Evolutionary conservation across 257 asterid genomes (phyloP), one percentile per base, ranked within the genome.

Genomic region (Solanum etuberosum): DNA sequence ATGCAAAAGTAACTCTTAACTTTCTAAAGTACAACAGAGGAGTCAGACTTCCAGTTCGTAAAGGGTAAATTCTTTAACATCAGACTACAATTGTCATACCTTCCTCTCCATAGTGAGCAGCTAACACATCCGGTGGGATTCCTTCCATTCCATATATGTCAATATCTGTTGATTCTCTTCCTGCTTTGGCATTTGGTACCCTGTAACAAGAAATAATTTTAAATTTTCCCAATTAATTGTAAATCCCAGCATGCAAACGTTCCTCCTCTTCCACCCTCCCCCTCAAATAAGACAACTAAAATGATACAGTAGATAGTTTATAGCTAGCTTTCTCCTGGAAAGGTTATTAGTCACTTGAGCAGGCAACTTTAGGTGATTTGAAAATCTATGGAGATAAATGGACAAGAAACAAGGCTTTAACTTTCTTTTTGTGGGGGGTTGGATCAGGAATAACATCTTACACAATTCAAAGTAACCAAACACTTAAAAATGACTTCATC

Each of bases 111-210:
- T 97, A 97, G 85, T 97, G 95, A 88, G 98, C 92, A 27, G 98
- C 98, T 86, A 97, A 88, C 27, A 90, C 93, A 92, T 94, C 98
- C 31, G 96, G 88, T 29, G 99, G 99, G 87, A 95, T 95, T 84
- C 99, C 99, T 91, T 95, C 97, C 99, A 97, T 97, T 87, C 99
- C 99, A 87, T 97, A 97, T 88, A 95, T 93, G 89, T 97, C 98
- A 89, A 94, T 93, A n/a, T 95, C 98, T 4, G 99, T 94, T 31
- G 98, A 93, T 86, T 97, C 99, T 82, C 98, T 91, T 38, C 98
- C 98, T 34, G 97, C 91, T 89, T 97, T 97, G 9, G 99, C 98
- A 90, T 97, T 97, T 38, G 99, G 99, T 78, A 97, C 99, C 91
- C 98, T 95, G 94, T 29, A 29, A 88, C 46, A 61, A n/a, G 31